Conservation (phyloP, 140 eudicot species). For the Ambrosia hybrid region DNA sequence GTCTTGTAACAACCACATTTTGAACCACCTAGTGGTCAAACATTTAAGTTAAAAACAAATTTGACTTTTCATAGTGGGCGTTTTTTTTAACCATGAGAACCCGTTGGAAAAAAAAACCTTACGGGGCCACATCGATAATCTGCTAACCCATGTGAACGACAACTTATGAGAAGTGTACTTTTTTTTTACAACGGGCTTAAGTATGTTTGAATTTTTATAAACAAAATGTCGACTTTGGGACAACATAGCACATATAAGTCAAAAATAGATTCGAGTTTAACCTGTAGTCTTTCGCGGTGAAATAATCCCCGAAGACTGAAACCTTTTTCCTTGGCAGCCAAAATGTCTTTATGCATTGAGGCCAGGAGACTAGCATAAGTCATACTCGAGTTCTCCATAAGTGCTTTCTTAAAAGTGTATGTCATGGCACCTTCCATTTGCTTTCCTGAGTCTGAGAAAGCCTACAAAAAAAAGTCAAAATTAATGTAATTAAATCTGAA, state of each 20-base stretch:
- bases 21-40: not conserved
- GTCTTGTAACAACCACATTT: not conserved
- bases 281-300: constrained; percentile 67
- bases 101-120: not conserved
- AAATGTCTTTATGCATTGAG: constrained; percentile 51
- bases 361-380: constrained; percentile 51
- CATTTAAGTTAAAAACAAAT: not conserved
- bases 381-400: constrained; percentile 33
- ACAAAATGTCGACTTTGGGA: constrained; percentile 8
- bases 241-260: not conserved
- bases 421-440: constrained; percentile 90
- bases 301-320: constrained; percentile 45
- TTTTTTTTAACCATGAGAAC: not conserved
- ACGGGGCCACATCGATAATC: not conserved
- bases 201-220: not conserved
- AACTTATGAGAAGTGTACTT: not conserved
- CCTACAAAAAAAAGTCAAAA: constrained; percentile 36
- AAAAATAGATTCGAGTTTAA: constrained; percentile 2
- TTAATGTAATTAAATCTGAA: not conserved
- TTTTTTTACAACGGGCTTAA: not conserved
- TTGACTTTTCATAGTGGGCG: not conserved
- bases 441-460: constrained; percentile 48
- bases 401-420: constrained; percentile 54
- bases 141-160: not conserved
- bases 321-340: constrained; percentile 40